Evolutionary conservation across 257 asterid species (phyloP), one percentile per base, ranked within the genome.

Genomic region (Salvia splendens): DNA sequence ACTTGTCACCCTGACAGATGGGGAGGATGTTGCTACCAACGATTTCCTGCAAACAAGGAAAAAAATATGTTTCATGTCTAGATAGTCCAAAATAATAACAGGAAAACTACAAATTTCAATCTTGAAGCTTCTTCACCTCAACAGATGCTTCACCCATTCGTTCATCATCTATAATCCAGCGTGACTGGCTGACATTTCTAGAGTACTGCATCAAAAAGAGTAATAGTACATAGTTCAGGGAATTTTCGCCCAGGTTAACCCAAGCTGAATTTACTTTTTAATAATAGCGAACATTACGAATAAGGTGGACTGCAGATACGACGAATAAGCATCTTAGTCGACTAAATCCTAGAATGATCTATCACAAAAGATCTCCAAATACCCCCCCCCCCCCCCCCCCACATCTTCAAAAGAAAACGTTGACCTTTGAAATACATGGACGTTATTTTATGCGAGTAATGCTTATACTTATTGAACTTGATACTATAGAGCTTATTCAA

Each of bases 91-190:
- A 15, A 61, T 65, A 17, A 60, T 42, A 36, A 69, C 58, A 15
- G 65, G 58, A 70, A 54, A 41, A 57, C 61, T 16, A 55, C 72
- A 45, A 53, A n/a, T 55, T 16, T 70, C 9, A 35, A 41, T 32
- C 16, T 40, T 63, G 72, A 61, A 66, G 20, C 46, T 65, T 47
- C 33, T 69, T 60, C 68, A 92, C 99, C 96, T 93, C 99, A 46
- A 93, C 77, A 33, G 99, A 93, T 81, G 99, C 95, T 77, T 90
- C 99, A 12, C 99, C 99, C 99, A 77, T 86, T 81, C 96, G 84
- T 83, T 93, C 99, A 59, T 85, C 97, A 71, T 90, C 96, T 72
- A 93, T 93, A 75, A 93, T 81, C 96, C 99, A 93, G 72, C 92
- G 86, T 28, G 92, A 75, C 85, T 93, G 99, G 77, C 99, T 93